Conservation (phyloP, 306 rosid genomes). For the Malus fusca region DNA sequence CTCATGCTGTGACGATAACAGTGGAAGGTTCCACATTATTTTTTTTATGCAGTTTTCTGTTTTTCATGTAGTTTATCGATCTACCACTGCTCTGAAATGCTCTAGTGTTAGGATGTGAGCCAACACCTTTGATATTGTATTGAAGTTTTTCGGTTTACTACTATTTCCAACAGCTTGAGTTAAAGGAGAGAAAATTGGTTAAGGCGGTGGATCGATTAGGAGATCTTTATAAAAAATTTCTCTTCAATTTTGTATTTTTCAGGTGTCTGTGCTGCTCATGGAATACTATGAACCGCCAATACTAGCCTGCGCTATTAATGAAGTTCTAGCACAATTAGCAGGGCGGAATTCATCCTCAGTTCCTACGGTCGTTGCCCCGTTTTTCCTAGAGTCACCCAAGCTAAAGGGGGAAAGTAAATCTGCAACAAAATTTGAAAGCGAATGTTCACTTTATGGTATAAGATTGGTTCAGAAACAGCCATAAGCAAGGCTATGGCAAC, state of each 20-base stretch:
- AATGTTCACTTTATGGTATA: slow-evolving; percentile 37
- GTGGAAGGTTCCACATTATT: not conserved
- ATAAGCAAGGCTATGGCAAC: slow-evolving; percentile 26
- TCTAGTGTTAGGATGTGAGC: no score
- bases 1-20: not conserved
- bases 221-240: not conserved
- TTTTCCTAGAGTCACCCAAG: slow-evolving; percentile 44
- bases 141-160: no score
- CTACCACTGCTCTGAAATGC: not conserved
- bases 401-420: slow-evolving; percentile 45
- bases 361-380: slow-evolving; percentile 49
- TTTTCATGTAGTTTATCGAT: not conserved
- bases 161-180: no score
- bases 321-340: not conserved
- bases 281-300: slow-evolving; percentile 60
- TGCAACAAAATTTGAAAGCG: slow-evolving; percentile 18
- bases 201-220: no score
- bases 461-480: slow-evolving; percentile 53
- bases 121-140: no score
- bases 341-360: not conserved
- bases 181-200: no score
- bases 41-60: no score
- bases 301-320: slow-evolving; percentile 64
- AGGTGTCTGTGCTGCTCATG: slow-evolving; percentile 61
- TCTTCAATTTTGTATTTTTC: slow-evolving; percentile 5